These are phyloP conservation scores for Trametes cubensis DNA, from an alignment of 768 basidiomycete species.

Conservation along the genomic window DNA sequence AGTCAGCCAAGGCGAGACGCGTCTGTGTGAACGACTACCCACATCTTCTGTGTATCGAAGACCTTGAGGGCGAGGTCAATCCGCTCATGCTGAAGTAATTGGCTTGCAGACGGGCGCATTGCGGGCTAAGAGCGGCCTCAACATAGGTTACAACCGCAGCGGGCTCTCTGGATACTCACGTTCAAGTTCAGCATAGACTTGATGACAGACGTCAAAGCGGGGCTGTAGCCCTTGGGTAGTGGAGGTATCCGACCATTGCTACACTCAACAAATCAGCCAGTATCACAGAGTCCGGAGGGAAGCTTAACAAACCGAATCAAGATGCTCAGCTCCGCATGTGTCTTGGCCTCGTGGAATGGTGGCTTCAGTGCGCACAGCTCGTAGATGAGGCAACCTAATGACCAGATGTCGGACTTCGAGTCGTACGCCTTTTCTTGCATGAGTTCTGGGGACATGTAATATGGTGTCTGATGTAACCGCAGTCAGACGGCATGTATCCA, in stretches of 20 bases:
- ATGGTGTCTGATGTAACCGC: slow-evolving; percentile 74
- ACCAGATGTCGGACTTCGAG: slow-evolving; percentile 99
- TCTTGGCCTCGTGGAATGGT: slow-evolving; percentile 92
- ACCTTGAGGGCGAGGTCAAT: slow-evolving; percentile 72
- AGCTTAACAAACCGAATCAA: slow-evolving; percentile 64
- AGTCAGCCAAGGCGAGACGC: not conserved
- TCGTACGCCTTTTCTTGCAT: slow-evolving; percentile 98
- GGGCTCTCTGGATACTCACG: slow-evolving; percentile 42
- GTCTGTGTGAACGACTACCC: slow-evolving; percentile 24
- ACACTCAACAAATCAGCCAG: not conserved
- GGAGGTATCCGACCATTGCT: slow-evolving; percentile 92
- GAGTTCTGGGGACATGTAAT: slow-evolving; percentile 99
- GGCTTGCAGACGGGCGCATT: slow-evolving; percentile 81
- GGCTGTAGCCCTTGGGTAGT: slow-evolving; percentile 81
- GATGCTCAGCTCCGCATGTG: slow-evolving; percentile 81
- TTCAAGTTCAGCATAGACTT: slow-evolving; percentile 87
- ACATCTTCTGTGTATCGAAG: slow-evolving; percentile 80
- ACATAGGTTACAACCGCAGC: slow-evolving; percentile 31
- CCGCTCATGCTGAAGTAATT: slow-evolving; percentile 80
- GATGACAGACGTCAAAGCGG: slow-evolving; percentile 69
- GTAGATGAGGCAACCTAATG: slow-evolving; percentile 93
- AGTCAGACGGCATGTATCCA: not conserved
- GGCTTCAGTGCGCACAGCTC: slow-evolving; percentile 94
- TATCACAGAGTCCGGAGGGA: not conserved
- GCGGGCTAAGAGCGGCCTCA: slow-evolving; percentile 57